These are phyloP conservation scores for Candida dajiaensis DNA, from an alignment of 805 yeast species.

Conservation along the genomic window DNA sequence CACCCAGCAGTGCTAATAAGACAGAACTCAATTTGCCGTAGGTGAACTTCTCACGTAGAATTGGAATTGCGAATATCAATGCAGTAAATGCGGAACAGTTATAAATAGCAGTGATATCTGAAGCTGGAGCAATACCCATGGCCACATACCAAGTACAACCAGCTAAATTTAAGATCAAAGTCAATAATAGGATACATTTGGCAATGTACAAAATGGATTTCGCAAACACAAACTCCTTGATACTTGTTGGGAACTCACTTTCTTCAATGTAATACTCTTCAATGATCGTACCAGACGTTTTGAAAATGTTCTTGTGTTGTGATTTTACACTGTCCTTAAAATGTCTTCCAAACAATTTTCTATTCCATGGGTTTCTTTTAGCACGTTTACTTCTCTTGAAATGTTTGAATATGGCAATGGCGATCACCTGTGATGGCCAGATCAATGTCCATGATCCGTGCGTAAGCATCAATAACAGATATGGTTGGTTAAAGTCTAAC, in stretches of 20 bases:
- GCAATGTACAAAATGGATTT: constrained; percentile 34
- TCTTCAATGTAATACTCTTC: constrained; percentile 11
- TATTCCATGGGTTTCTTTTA: constrained; percentile 9
- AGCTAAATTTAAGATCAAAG: constrained; percentile 61
- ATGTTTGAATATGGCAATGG: constrained; percentile 43
- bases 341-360: constrained; percentile 15
- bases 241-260: constrained; percentile 11
- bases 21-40: constrained; percentile 64
- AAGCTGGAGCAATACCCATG: constrained; percentile 71
- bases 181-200: constrained; percentile 36
- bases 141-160: constrained; percentile 86
- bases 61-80: constrained; percentile 72
- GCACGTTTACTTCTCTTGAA: constrained; percentile 20
- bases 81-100: constrained; percentile 90
- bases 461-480: constrained; percentile 57
- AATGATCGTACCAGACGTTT: constrained; percentile 24
- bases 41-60: constrained; percentile 60
- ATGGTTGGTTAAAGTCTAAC: constrained; percentile 60
- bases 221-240: constrained; percentile 9
- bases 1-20: constrained; percentile 65
- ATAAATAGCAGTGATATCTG: constrained; percentile 86
- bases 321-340: constrained; percentile 33
- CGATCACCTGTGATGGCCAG: constrained; percentile 61
- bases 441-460: constrained; percentile 74
- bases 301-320: constrained; percentile 37